These are phyloP conservation scores for Podila epicladia DNA, from an alignment of 192 early-diverging fungal species.

Conservation along the genomic window DNA sequence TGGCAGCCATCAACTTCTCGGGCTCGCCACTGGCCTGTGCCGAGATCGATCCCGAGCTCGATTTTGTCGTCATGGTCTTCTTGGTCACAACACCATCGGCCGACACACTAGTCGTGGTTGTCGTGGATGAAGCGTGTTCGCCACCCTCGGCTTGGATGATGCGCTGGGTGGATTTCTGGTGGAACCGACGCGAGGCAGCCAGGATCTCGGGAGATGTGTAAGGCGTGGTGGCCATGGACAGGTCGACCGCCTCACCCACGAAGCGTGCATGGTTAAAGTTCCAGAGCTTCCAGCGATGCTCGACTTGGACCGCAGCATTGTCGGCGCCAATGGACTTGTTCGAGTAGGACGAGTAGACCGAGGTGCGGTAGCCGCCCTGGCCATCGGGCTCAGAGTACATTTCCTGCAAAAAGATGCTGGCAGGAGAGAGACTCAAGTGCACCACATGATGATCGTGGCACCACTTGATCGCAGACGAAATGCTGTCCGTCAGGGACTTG, in stretches of 20 bases:
- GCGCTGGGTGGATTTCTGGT: neutral
- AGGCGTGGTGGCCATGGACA: conserved; percentile 22
- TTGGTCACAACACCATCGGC: conserved; percentile 15
- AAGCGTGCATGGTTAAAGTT: conserved; percentile 42
- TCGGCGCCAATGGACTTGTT: conserved; percentile 4
- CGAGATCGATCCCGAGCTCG: neutral
- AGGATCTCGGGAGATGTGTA: conserved; percentile 43
- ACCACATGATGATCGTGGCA: conserved; percentile 47
- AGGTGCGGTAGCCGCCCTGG: conserved; percentile 34
- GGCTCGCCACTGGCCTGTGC: neutral
- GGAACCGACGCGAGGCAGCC: conserved; percentile 10
- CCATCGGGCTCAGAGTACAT: conserved; percentile 44
- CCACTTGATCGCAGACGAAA: conserved; percentile 38
- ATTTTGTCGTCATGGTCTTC: conserved; percentile 18
- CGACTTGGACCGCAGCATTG: conserved; percentile 8
- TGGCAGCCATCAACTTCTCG: conserved; percentile 32
- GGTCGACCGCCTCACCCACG: conserved; percentile 30
- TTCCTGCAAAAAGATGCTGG: conserved; percentile 40
- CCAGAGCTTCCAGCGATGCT: conserved; percentile 48
- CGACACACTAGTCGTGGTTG: neutral
- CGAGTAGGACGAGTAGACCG: conserved; percentile 22
- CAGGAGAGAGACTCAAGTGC: conserved; percentile 30
- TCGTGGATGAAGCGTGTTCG: conserved; percentile 8
- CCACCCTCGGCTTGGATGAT: neutral
- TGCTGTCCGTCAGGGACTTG: conserved; percentile 34